Percentiles rank a stretch among this genome's conserved stretches.
These are phyloP conservation scores for Dioscorea cayenensis DNA, from an alignment of 116 monocot species.

Conservation along the genomic window DNA sequence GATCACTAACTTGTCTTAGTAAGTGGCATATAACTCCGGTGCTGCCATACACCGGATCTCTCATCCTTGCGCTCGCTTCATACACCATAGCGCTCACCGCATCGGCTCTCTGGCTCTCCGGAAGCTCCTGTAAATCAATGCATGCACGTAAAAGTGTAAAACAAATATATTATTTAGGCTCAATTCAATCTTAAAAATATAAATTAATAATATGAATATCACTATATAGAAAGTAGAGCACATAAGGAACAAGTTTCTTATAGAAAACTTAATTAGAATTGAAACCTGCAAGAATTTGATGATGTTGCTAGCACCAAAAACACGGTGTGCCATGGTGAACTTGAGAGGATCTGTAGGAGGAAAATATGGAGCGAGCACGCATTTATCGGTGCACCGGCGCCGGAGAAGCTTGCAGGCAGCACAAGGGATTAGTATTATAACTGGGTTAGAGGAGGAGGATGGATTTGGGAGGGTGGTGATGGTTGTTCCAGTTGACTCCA, in stretches of 20 bases:
- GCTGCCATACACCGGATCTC: slow-evolving; percentile 65
- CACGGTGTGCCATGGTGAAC: slow-evolving; percentile 69
- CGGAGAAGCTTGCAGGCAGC: slow-evolving; percentile 89
- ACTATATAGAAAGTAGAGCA: too few relatives aligned
- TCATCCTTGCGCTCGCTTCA: slow-evolving; percentile 50
- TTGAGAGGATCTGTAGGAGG: slow-evolving; percentile 67
- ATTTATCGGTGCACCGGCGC: slow-evolving; percentile 53
- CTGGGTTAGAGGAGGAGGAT: not conserved
- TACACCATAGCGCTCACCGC: slow-evolving; percentile 77
- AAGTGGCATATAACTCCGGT: slow-evolving; percentile 54
- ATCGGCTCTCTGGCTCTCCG: slow-evolving; percentile 54
- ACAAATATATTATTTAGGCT: too few relatives aligned
- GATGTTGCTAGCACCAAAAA: slow-evolving; percentile 90
- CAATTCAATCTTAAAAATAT: not conserved
- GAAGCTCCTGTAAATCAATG: slow-evolving; percentile 46
- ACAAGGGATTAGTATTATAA: slow-evolving; percentile 49
- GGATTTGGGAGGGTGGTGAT: slow-evolving; percentile 1
- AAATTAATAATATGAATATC: too few relatives aligned
- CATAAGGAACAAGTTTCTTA: too few relatives aligned
- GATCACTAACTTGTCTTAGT: slow-evolving; percentile 45
- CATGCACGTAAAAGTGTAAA: not conserved
- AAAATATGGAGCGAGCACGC: slow-evolving; percentile 74
- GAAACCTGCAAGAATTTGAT: slow-evolving; percentile 66
- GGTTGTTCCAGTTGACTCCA: slow-evolving; percentile 28
- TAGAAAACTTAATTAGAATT: too few relatives aligned